Evolutionary conservation across 1,284 basidiomycete genomes (phyloP).

Genomic region (Flammula alnicola): DNA sequence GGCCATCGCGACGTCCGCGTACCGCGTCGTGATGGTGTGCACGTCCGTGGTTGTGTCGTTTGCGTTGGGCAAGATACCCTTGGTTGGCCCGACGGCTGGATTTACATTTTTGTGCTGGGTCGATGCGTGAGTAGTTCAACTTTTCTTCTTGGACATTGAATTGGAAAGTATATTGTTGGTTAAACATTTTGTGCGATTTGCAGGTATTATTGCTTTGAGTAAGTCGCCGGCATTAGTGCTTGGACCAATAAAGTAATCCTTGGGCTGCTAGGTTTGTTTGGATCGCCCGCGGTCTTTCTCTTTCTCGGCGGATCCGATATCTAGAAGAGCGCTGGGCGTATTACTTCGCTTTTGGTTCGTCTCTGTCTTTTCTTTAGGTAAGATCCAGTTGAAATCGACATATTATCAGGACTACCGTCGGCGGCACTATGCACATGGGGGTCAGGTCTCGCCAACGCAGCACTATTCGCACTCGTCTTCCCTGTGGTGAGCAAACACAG

Average conservation of each 20-base stretch:
- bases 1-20: conserved; percentile 75
- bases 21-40: conserved; percentile 77
- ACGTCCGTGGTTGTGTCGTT: conserved; percentile 77
- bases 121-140: conserved; percentile 67
- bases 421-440: conserved; percentile 73
- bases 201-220: conserved; percentile 93
- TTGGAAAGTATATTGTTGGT: no score
- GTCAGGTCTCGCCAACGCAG: conserved; percentile 73
- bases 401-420: conserved; percentile 58
- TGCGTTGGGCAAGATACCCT: conserved; percentile 64
- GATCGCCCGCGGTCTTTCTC: conserved; percentile 72
- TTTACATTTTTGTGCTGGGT: conserved; percentile 84
- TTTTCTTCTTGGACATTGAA: no score
- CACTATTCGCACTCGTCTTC: conserved; percentile 78
- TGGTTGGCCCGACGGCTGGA: conserved; percentile 59
- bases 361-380: conserved; percentile 1
- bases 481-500: conserved; percentile 55
- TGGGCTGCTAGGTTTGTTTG: conserved; percentile 65
- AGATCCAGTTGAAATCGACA: not conserved
- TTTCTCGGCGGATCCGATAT: conserved; percentile 69
- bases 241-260: conserved; percentile 1
- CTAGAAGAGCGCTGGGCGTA: conserved; percentile 88
- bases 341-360: conserved; percentile 77
- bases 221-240: conserved; percentile 38
- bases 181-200: no score